These are phyloP conservation scores for Conticribra weissflogii DNA, from an alignment of 108 stramenopile species.

Conservation along the genomic window DNA sequence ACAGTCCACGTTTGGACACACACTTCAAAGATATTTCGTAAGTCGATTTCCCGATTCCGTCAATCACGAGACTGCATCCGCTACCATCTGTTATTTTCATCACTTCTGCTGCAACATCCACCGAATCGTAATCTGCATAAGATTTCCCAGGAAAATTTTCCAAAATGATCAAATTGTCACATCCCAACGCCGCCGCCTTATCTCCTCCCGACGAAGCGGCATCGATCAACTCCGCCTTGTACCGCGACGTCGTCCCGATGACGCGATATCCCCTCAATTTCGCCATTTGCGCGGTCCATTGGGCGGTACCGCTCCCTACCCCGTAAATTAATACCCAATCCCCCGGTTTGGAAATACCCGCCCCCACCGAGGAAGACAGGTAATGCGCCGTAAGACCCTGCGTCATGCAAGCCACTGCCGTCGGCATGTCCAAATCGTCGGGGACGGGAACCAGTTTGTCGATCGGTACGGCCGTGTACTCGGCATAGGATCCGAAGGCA, in stretches of 20 bases:
- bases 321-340: conserved; percentile 85
- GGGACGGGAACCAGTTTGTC: conserved; percentile 66
- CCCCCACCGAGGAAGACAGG: conserved; percentile 70
- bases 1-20: conserved; percentile 77
- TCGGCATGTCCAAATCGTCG: conserved; percentile 54
- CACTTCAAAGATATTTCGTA: conserved; percentile 79
- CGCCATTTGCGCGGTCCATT: conserved; percentile 89
- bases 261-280: conserved; percentile 82
- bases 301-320: conserved; percentile 85
- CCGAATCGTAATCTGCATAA: conserved; percentile 77
- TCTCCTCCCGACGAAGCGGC: conserved; percentile 24
- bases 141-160: conserved; percentile 73
- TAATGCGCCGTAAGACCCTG: conserved; percentile 89
- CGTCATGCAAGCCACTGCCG: conserved; percentile 72
- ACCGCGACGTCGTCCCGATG: conserved; percentile 77
- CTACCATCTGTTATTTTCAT: conserved; percentile 72
- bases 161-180: conserved; percentile 82
- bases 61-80: conserved; percentile 82
- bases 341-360: conserved; percentile 67
- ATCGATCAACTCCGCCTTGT: conserved; percentile 49
- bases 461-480: conserved; percentile 75
- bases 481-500: conserved; percentile 72
- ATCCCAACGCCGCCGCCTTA: conserved; percentile 36
- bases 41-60: conserved; percentile 84
- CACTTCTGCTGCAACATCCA: conserved; percentile 69